Conservation (phyloP, 805 yeast genomes). For the Blastobotrys parvus region DNA sequence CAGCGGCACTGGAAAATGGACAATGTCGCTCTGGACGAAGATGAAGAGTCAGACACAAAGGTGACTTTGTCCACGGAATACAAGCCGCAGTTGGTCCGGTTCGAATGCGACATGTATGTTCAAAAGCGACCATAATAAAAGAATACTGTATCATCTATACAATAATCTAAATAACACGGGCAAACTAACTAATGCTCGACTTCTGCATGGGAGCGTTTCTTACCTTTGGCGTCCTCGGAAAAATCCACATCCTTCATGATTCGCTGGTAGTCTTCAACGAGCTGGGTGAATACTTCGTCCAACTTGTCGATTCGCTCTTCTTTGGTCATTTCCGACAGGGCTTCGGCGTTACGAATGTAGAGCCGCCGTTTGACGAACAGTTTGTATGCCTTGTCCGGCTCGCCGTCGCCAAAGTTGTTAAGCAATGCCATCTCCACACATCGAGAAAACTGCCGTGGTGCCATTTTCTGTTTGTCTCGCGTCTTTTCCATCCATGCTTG, state of each 20-base stretch:
- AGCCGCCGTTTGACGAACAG: constrained; percentile 65
- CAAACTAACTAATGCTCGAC: background rate
- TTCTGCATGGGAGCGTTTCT: background rate
- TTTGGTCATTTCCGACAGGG: constrained; percentile 44
- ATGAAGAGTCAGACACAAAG: background rate
- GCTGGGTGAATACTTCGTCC: constrained; percentile 61
- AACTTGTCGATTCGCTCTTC: constrained; percentile 65
- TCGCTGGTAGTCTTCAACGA: constrained; percentile 64
- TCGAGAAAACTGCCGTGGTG: constrained; percentile 69
- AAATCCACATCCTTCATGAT: constrained; percentile 32
- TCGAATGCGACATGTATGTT: background rate
- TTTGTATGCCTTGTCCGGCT: constrained; percentile 36
- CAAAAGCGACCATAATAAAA: background rate
- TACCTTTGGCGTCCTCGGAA: background rate
- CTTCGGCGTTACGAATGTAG: constrained; percentile 72
- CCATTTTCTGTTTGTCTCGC: constrained; percentile 47
- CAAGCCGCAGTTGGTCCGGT: background rate
- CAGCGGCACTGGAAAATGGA: background rate
- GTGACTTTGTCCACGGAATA: background rate
- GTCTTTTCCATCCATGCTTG: constrained; percentile 37
- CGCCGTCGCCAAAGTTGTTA: constrained; percentile 54
- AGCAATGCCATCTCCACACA: constrained; percentile 67
- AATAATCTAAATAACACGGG: no score
- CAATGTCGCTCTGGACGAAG: background rate
- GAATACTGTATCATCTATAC: background rate